phyloP scores from a whole-genome alignment of 129 eudicot species.

The Cynara cardunculus region DNA sequence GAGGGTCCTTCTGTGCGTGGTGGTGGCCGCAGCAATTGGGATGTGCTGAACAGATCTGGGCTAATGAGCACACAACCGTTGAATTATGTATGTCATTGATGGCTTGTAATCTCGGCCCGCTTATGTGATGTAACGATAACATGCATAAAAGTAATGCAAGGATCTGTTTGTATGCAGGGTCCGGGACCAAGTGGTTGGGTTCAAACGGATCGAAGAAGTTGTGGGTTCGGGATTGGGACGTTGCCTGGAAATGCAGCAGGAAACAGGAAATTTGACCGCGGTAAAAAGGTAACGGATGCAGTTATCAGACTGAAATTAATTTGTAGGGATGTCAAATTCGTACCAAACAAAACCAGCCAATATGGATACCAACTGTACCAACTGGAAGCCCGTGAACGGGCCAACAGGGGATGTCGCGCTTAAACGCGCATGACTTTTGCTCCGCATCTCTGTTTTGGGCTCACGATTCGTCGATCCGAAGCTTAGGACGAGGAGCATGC shows the following conservation, averaged over 20 bases:
- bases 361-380: neutral
- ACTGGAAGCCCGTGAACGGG: too few relatives aligned
- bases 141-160: neutral
- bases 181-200: slow-evolving; percentile 49
- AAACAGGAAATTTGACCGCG: slow-evolving; percentile 48
- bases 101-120: neutral
- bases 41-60: neutral
- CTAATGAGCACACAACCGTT: neutral
- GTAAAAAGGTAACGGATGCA: slow-evolving; percentile 32
- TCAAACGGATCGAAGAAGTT: slow-evolving; percentile 45
- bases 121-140: neutral
- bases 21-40: neutral
- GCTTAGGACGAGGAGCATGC: neutral
- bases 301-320: neutral
- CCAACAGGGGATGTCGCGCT: neutral
- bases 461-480: too few relatives aligned
- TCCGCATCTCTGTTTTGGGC: neutral
- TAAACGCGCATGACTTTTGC: neutral
- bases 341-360: neutral
- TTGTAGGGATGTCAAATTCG: neutral
- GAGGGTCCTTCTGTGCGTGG: slow-evolving; percentile 1
- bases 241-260: slow-evolving; percentile 49
- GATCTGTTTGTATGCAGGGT: slow-evolving; percentile 25
- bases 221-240: slow-evolving; percentile 49
- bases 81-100: neutral